phyloP scores from a whole-genome alignment of 1,284 basidiomycete genomes.

The Malassezia obtusa region DNA sequence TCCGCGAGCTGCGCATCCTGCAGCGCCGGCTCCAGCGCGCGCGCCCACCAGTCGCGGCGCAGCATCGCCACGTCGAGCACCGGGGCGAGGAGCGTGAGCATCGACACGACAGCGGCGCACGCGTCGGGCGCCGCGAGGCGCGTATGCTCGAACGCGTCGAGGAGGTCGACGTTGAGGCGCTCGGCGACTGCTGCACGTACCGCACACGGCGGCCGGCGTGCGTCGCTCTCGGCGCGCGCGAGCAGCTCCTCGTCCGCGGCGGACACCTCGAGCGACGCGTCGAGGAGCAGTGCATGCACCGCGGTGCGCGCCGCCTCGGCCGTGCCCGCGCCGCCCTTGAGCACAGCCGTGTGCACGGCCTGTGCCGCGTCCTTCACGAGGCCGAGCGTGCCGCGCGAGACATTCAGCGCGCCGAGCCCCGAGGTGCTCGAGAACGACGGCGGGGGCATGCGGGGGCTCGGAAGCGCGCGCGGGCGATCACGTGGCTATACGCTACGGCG shows the following conservation, averaged over 20 bases:
- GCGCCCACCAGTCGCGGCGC: conserved; percentile 38
- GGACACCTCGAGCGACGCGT: conserved; percentile 1
- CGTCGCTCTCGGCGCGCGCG: neutral
- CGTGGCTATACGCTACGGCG: neutral
- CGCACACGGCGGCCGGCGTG: too few species aligned
- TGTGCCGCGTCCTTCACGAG: conserved; percentile 9
- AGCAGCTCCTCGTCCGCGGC: conserved; percentile 2
- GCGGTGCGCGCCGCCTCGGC: neutral
- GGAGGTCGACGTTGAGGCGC: conserved; percentile 1
- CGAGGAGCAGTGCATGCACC: conserved; percentile 7
- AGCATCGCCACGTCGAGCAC: conserved; percentile 28
- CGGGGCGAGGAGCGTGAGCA: conserved; percentile 22
- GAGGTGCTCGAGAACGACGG: conserved; percentile 11
- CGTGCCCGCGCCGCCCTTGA: neutral
- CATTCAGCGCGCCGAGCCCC: neutral
- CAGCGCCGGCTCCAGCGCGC: conserved; percentile 34
- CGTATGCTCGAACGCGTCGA: conserved; percentile 1
- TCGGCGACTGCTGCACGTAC: neutral
- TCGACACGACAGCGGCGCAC: neutral
- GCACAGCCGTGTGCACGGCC: neutral
- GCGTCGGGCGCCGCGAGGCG: neutral
- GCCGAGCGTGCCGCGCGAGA: conserved; percentile 1
- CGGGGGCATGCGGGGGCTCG: conserved; percentile 13
- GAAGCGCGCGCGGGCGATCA: neutral
- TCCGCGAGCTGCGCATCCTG: conserved; percentile 22